A percentile compares a stretch with the other conserved stretches of the same genome.
These are phyloP conservation scores for Cladophialophora exuberans DNA, from an alignment of 2,329 filamentous ascomycete species.

Conservation along the genomic window DNA sequence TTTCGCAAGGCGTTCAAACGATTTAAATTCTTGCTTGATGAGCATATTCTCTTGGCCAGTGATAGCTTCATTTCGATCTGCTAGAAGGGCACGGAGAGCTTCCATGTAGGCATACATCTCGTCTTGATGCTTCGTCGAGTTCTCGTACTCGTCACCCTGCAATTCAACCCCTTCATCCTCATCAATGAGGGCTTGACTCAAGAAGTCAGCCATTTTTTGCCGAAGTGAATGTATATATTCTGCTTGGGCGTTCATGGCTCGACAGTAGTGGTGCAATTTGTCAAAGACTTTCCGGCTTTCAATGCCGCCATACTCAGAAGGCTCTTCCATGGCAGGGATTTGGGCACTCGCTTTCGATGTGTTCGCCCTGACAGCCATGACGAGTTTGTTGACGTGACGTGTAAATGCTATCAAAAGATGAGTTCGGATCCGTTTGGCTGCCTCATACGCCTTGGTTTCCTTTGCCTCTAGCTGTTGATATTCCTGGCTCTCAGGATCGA, in stretches of 20 bases:
- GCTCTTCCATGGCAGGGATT: conserved; percentile 63
- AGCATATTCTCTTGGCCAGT: conserved; percentile 77
- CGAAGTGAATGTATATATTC: conserved; percentile 74
- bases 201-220: conserved; percentile 69
- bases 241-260: conserved; percentile 72
- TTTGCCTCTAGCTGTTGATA: conserved; percentile 65
- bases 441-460: conserved; percentile 75
- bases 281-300: conserved; percentile 71
- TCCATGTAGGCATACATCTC: conserved; percentile 86
- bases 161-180: conserved; percentile 74
- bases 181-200: conserved; percentile 78
- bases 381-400: conserved; percentile 64
- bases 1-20: conserved; percentile 63
- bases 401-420: conserved; percentile 71
- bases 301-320: conserved; percentile 64
- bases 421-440: conserved; percentile 74
- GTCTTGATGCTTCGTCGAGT: conserved; percentile 85
- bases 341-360: conserved; percentile 59
- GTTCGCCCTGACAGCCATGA: conserved; percentile 64
- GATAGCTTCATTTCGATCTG: conserved; percentile 76
- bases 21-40: conserved; percentile 71
- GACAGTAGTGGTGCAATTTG: conserved; percentile 66
- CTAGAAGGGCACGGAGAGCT: conserved; percentile 72
- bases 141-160: conserved; percentile 87
- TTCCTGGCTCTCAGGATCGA: conserved; percentile 54